Evolutionary conservation across 1,139 yeast genomes (phyloP).

Genomic region (Geotrichum histeridarum): DNA sequence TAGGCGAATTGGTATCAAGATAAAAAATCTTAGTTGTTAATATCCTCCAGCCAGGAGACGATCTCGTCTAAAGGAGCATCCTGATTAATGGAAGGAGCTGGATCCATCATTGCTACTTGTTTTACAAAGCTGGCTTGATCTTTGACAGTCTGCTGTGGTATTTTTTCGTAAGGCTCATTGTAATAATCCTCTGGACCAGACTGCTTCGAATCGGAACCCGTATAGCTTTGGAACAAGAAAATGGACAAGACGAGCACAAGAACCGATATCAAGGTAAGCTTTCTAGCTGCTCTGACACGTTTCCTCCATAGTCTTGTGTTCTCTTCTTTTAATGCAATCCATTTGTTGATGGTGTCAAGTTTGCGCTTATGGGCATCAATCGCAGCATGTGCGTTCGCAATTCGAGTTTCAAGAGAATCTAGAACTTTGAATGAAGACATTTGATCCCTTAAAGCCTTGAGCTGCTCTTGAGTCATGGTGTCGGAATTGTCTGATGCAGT

Average conservation of each 20-base stretch:
- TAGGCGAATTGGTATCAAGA: too few relatives aligned
- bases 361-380: constrained; percentile 9
- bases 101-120: too few relatives aligned
- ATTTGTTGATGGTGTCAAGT: constrained; percentile 8
- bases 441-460: constrained; percentile 8
- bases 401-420: constrained; percentile 13
- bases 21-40: background rate
- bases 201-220: background rate
- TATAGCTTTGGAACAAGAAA: background rate
- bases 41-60: constrained; percentile 10
- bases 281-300: constrained; percentile 3
- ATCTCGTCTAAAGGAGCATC: constrained; percentile 13
- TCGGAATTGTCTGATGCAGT: constrained; percentile 4
- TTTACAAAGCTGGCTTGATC: too few relatives aligned
- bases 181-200: too few relatives aligned
- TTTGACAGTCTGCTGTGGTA: too few relatives aligned
- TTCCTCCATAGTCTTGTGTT: constrained; percentile 5
- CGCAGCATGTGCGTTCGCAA: constrained; percentile 7
- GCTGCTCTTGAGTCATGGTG: constrained; percentile 6
- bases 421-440: constrained; percentile 12
- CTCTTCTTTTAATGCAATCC: constrained; percentile 12
- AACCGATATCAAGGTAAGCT: background rate
- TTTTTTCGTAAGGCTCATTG: too few relatives aligned
- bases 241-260: background rate
- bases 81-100: background rate